Percentiles rank a stretch among this genome's conserved stretches.
phyloP scores from a whole-genome alignment of 441 rosid species.

The Pelargonium myrrhifolium region DNA sequence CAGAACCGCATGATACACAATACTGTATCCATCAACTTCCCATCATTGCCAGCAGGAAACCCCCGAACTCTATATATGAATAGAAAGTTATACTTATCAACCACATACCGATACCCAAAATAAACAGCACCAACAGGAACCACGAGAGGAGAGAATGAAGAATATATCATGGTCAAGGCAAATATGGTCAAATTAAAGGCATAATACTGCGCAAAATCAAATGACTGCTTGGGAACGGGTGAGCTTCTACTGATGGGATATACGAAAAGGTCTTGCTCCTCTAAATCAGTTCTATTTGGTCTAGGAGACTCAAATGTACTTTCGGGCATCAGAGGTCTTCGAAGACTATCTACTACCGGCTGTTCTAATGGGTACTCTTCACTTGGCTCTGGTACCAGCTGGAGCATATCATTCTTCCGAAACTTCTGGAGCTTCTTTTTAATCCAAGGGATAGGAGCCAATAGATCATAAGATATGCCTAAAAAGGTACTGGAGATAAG shows the following conservation, averaged over 20 bases:
- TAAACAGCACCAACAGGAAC: conserved; percentile 88
- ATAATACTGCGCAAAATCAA: conserved; percentile 92
- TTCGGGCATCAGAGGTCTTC: conserved; percentile 62
- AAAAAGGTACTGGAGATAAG: conserved; percentile 79
- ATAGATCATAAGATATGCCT: conserved; percentile 81
- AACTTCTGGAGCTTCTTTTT: conserved; percentile 77
- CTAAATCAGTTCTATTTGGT: conserved; percentile 33
- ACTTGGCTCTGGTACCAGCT: conserved; percentile 78
- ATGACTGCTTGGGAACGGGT: conserved; percentile 84
- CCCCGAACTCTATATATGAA: conserved; percentile 89
- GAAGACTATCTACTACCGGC: conserved; percentile 51
- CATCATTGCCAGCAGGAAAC: conserved; percentile 93
- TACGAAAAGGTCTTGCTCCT: conserved; percentile 65
- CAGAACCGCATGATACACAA: conserved; percentile 75
- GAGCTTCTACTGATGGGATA: conserved; percentile 78
- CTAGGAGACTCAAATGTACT: conserved; percentile 56
- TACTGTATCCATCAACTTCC: conserved; percentile 91
- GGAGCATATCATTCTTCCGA: conserved; percentile 90
- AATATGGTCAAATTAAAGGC: conserved; percentile 92
- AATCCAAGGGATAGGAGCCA: conserved; percentile 96
- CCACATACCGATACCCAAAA: conserved; percentile 89
- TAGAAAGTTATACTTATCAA: conserved; percentile 90
- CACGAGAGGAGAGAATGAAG: conserved; percentile 81
- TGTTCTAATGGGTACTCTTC: conserved; percentile 72
- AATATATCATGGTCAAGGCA: conserved; percentile 86